Conservation (phyloP, 768 basidiomycete species). For the Trametes sanguinea region DNA sequence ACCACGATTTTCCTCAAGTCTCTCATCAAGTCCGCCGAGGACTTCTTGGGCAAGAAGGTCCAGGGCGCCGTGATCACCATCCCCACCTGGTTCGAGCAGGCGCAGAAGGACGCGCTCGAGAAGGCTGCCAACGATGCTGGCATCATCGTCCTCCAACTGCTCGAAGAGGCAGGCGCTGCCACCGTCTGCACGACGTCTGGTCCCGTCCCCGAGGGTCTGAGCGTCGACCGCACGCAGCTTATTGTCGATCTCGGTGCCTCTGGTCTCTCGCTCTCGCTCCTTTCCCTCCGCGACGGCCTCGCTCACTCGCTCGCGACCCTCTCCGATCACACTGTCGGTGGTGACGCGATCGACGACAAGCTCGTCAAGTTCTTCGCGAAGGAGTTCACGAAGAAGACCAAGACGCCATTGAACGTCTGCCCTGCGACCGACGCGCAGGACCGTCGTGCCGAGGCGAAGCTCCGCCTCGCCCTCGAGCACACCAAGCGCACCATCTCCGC, state of each 20-base stretch:
- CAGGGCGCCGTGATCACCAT: conserved; percentile 83
- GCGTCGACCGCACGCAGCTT: conserved; percentile 72
- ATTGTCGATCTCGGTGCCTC: conserved; percentile 82
- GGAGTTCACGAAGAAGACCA: conserved; percentile 97
- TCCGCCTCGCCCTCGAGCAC: conserved; percentile 89
- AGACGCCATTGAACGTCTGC: conserved; percentile 65
- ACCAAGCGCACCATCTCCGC: conserved; percentile 93
- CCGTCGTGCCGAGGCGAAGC: conserved; percentile 89
- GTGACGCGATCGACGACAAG: conserved; percentile 74
- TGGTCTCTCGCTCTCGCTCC: conserved; percentile 66
- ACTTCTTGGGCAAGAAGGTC: conserved; percentile 83
- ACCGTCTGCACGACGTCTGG: conserved; percentile 56
- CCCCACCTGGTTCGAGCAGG: conserved; percentile 71
- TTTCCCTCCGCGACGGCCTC: conserved; percentile 77
- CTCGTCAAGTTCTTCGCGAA: conserved; percentile 90
- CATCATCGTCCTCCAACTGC: conserved; percentile 78
- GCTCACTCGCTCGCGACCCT: conserved; percentile 61
- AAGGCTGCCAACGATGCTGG: conserved; percentile 80
- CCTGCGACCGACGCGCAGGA: conserved; percentile 61
- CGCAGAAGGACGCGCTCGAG: conserved; percentile 69
- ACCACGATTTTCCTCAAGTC: conserved; percentile 84
- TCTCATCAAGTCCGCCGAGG: conserved; percentile 82
- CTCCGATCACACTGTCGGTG: conserved; percentile 51
- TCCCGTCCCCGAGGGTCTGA: conserved; percentile 43
- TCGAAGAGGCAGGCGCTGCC: conserved; percentile 86